phyloP scores from a whole-genome alignment of 2,329 filamentous ascomycete species.

The Pseudogymnoascus sp. region DNA sequence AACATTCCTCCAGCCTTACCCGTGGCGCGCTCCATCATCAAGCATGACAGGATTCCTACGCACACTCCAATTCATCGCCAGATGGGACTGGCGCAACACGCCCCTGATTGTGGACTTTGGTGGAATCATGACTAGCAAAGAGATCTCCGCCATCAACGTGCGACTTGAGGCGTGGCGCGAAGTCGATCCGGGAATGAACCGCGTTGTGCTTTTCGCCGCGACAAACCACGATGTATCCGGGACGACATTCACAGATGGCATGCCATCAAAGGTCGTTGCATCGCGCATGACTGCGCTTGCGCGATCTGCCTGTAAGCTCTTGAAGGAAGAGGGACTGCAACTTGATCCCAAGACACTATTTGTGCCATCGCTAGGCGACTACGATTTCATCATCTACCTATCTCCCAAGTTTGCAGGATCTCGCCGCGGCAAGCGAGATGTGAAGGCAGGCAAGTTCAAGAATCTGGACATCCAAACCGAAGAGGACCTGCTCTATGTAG shows the following conservation, averaged over 20 bases:
- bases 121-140: slow-evolving; percentile 54
- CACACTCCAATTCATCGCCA: slow-evolving; percentile 69
- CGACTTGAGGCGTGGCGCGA: slow-evolving; percentile 80
- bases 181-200: slow-evolving; percentile 83
- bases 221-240: slow-evolving; percentile 74
- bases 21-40: slow-evolving; percentile 73
- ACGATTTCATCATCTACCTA: slow-evolving; percentile 78
- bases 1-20: slow-evolving; percentile 73
- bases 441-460: slow-evolving; percentile 58
- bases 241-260: slow-evolving; percentile 69
- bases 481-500: slow-evolving; percentile 38
- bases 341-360: slow-evolving; percentile 61
- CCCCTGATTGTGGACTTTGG: slow-evolving; percentile 75
- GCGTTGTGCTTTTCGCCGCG: slow-evolving; percentile 72
- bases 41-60: slow-evolving; percentile 74
- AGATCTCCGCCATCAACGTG: slow-evolving; percentile 58
- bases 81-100: slow-evolving; percentile 87
- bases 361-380: slow-evolving; percentile 65
- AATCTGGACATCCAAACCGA: slow-evolving; percentile 64
- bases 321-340: slow-evolving; percentile 46
- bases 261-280: slow-evolving; percentile 76
- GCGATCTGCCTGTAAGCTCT: slow-evolving; percentile 62
- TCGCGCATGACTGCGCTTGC: slow-evolving; percentile 77
- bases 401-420: slow-evolving; percentile 31
- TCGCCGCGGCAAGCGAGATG: slow-evolving; percentile 32